phyloP scores from a whole-genome alignment of 1,139 yeast species.

The Scheffersomyces illinoinensis region DNA sequence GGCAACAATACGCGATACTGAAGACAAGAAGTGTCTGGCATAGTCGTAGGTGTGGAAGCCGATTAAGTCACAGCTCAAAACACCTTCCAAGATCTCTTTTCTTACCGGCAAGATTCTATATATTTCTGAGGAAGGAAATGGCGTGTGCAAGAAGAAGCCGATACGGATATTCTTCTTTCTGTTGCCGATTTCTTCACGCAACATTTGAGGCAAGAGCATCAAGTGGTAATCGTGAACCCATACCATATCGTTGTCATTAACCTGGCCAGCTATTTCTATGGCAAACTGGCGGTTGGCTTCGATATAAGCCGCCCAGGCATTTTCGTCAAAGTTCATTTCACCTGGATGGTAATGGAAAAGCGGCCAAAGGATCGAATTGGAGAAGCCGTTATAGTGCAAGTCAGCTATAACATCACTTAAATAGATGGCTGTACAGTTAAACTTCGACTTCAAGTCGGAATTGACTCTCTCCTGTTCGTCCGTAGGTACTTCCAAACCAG shows the following conservation, averaged over 20 bases:
- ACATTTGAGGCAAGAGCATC: conserved; percentile 91
- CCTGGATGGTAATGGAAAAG: conserved; percentile 98
- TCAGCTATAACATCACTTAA: conserved; percentile 88
- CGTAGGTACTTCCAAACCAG: conserved; percentile 82
- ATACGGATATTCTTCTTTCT: conserved; percentile 60
- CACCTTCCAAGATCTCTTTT: conserved; percentile 87
- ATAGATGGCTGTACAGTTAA: conserved; percentile 89
- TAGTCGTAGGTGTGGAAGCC: conserved; percentile 99
- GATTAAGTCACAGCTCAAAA: conserved; percentile 87
- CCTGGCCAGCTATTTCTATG: conserved; percentile 64
- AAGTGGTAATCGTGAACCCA: conserved; percentile 99
- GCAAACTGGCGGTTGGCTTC: conserved; percentile 91
- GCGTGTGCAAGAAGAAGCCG: conserved; percentile 96
- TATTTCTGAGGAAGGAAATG: conserved; percentile 96
- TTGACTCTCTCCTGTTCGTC: conserved; percentile 71
- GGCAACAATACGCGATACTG: conserved; percentile 80
- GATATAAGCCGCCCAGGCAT: conserved; percentile 97
- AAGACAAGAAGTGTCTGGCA: conserved; percentile 93
- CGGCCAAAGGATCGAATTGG: conserved; percentile 94
- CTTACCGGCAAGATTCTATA: conserved; percentile 95
- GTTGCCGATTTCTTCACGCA: conserved; percentile 61
- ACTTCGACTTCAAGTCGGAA: conserved; percentile 68
- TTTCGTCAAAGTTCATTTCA: conserved; percentile 96
- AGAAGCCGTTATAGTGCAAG: conserved; percentile 93
- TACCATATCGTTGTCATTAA: conserved; percentile 81